Percentiles rank a stretch among this genome's conserved stretches.
Conservation (phyloP, 345 rosid genomes). For the Acer campestre region DNA sequence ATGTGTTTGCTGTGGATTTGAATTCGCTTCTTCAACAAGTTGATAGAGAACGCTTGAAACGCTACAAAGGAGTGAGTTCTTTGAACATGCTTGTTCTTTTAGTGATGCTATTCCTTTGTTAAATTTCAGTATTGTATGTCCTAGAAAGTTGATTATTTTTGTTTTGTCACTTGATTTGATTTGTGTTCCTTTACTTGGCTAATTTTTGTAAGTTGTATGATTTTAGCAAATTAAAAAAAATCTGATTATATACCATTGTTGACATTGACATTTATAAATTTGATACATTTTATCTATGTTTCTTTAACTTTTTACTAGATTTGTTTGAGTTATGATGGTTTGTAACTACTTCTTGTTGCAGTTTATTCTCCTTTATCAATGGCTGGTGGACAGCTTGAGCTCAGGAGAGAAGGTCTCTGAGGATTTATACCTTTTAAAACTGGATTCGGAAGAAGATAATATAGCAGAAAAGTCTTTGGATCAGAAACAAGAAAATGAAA, state of each 20-base stretch:
- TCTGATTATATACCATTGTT: not conserved
- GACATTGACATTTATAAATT: not conserved
- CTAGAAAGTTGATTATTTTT: not conserved
- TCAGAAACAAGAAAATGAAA: slow-evolving; percentile 21
- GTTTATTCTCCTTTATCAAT: slow-evolving; percentile 67
- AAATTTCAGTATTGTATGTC: not conserved
- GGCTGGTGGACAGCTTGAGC: slow-evolving; percentile 87
- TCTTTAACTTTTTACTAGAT: not conserved
- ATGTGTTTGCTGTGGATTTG: slow-evolving; percentile 58
- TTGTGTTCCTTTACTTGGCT: slow-evolving; percentile 1
- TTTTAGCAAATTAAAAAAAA: not conserved
- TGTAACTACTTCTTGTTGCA: slow-evolving; percentile 29
- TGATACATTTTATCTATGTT: not conserved
- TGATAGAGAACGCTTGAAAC: slow-evolving; percentile 36
- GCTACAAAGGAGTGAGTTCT: slow-evolving; percentile 62
- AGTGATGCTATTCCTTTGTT: not conserved
- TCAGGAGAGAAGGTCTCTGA: slow-evolving; percentile 67
- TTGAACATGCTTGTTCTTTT: not conserved
- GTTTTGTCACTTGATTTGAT: not conserved
- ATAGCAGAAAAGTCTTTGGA: slow-evolving; percentile 34
- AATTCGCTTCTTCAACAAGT: slow-evolving; percentile 47
- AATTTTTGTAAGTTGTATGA: not conserved
- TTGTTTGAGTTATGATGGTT: not conserved
- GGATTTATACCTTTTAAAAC: slow-evolving; percentile 52
- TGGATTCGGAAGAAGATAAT: slow-evolving; percentile 36